Evolutionary conservation across 177 flowering plant genomes (phyloP).

Genomic region (Vitis hybrid): DNA sequence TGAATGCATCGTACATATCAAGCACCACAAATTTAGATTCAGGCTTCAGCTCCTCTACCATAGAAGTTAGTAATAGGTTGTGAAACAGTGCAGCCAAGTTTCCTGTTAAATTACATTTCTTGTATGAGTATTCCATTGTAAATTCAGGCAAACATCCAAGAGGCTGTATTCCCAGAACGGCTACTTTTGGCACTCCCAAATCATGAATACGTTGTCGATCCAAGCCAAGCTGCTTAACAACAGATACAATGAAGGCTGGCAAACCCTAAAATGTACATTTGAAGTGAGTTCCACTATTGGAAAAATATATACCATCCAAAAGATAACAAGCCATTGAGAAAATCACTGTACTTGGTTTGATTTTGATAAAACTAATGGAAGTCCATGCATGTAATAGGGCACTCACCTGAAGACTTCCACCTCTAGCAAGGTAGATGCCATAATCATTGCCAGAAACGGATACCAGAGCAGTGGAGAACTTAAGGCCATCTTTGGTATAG

Average conservation of each 20-base stretch:
- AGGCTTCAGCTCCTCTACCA: constrained; percentile 19
- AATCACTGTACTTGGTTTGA: too few species aligned
- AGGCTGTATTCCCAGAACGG: constrained; percentile 35
- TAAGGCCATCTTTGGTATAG: constrained; percentile 23
- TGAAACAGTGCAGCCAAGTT: constrained; percentile 28
- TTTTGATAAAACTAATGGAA: not conserved
- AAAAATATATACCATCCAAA: not conserved
- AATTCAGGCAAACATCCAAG: constrained; percentile 39
- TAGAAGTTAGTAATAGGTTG: constrained; percentile 26
- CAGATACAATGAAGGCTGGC: constrained; percentile 15
- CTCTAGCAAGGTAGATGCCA: constrained; percentile 13
- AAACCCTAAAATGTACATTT: constrained; percentile 15
- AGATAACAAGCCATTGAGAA: not conserved
- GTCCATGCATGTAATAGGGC: not conserved
- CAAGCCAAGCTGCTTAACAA: constrained; percentile 28
- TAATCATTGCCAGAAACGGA: constrained; percentile 66
- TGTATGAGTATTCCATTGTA: constrained; percentile 17
- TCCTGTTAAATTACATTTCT: constrained; percentile 23
- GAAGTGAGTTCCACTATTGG: too few species aligned
- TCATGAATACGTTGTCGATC: constrained; percentile 30
- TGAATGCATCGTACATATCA: constrained; percentile 37
- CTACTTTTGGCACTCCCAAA: constrained; percentile 41
- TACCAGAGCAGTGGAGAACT: constrained; percentile 46
- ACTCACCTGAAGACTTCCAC: constrained; percentile 25
- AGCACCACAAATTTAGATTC: constrained; percentile 14